Evolutionary conservation across 208 protist species (phyloP), one percentile per base, ranked within the genome.

Genomic region (Leishmania major): DNA sequence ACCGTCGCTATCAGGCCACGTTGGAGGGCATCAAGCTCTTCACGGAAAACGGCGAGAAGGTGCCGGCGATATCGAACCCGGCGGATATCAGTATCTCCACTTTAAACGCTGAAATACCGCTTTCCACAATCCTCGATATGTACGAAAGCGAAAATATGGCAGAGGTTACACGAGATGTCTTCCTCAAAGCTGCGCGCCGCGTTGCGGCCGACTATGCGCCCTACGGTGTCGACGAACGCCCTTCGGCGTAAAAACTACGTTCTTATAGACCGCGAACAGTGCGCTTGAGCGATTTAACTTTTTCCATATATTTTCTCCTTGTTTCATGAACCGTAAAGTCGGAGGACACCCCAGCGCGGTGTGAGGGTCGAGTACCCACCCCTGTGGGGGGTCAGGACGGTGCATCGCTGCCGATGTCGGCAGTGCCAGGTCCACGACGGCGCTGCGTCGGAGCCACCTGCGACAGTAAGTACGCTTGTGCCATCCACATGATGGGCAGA

Each of bases 161-260:
- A 7, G 88, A 91, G 62, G 72, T 84, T n/a, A 82, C 88, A 2
- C 31, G 88, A n/a, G 88, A 91, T 45, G 81, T 80, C 35, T 91
- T 91, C 57, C 70, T 89, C 0, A 84, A 87, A n/a, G 86, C 86
- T 25, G 85, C 86, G 15, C 79, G 81, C 13, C 80, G 86, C 3
- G 75, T 89, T 37, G 86, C 84, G 6, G 79, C 62, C 8, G 79
- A 85, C 45, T 72, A 57, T 15, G 5, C 40, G 22, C 47, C 80
- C 10, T 51, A 82, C 57, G 37, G 62, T 22, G 31, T 70, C 60
- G 62, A 64, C 49, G 62, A 73, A 17, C 45, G 72, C 64, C 0
- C 5, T 78, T 75, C 28, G 35, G 8, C 19, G 74, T 55, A 64
- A 82, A 15, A 10, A 71, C 3, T 55, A 64, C 75, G 19, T n/a